Evolutionary conservation across 2,329 filamentous ascomycete genomes (phyloP), one percentile per base, ranked within the genome.

Genomic region (Fusarium brachygibbosum): DNA sequence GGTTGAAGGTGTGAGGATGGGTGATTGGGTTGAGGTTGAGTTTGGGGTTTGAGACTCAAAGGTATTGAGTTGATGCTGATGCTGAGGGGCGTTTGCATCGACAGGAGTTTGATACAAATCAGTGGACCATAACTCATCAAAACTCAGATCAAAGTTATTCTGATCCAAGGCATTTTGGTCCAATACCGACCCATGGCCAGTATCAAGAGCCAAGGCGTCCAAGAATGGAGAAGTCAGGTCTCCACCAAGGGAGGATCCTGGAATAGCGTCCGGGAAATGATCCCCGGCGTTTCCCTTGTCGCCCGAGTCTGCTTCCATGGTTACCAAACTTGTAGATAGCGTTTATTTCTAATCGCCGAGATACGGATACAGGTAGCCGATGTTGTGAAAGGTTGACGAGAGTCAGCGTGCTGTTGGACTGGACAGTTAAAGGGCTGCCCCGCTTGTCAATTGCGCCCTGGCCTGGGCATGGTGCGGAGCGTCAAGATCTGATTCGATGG

Each of bases 351-450:
- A 42, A 21, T 12, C 21, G 40, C 14, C 12, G 42, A 35, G 19
- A 25, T 8, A 25, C 51, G 61, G 61, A 23, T 40, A 40, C 41
- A 29, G 28, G 19, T 64, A 50, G 50, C 59, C 50, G 59, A 21
- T 34, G 42, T n/a, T 56, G 19, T 57, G 51, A 19, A 44, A 50
- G 32, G 37, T 34, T 38, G 35, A 48, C 25, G 42, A 57, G 48
- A 63, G 48, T 38, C 25, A 35, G 44, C 44, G 44, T 61, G 29
- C 11, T 7, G 41, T 28, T 19, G 17, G n/a, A 28, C 31, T 28
- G 32, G 14, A n/a, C 12, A 12, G 23, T 8, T 6, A 16, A 25
- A 19, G 9, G 17, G 7, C 9, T 21, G 19, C 50, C 50, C 50
- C 50, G 17, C 50, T 53, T 53, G 48, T 50, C 32, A 28, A 38